Evolutionary conservation across 1,284 basidiomycete species (phyloP).

Genomic region (Cutaneotrichosporon mucoides): DNA sequence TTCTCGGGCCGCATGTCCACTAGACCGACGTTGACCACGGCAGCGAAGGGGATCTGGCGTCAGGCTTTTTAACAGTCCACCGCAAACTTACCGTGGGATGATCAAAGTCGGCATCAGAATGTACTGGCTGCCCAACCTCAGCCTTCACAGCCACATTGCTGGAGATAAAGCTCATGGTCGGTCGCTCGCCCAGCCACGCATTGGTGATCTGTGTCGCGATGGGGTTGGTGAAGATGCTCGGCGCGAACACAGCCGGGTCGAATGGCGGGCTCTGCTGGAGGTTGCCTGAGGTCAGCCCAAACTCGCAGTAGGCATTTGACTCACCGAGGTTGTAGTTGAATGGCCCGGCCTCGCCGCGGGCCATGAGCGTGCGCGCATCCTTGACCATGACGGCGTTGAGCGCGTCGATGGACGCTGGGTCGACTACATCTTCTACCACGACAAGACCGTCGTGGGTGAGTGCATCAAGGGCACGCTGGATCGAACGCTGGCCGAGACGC

Average conservation of each 20-base stretch:
- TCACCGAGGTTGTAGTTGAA: slow-evolving; percentile 13
- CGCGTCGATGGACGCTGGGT: neutral
- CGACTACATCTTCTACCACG: slow-evolving; percentile 10
- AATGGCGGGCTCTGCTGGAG: slow-evolving; percentile 8
- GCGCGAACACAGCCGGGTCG: slow-evolving; percentile 1
- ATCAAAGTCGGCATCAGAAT: slow-evolving; percentile 14
- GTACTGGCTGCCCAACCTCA: slow-evolving; percentile 12
- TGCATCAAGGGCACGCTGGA: slow-evolving; percentile 6
- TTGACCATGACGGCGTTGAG: slow-evolving; percentile 11
- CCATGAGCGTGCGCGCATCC: slow-evolving; percentile 5
- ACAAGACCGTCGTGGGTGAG: slow-evolving; percentile 12
- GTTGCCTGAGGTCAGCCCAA: neutral
- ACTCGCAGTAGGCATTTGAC: too few species aligned
- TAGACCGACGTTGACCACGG: slow-evolving; percentile 8
- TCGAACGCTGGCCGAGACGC: neutral
- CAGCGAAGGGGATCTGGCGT: slow-evolving; percentile 6
- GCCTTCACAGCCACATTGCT: slow-evolving; percentile 11
- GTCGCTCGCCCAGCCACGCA: slow-evolving; percentile 7
- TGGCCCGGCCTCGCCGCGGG: slow-evolving; percentile 8
- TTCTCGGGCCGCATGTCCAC: slow-evolving; percentile 8
- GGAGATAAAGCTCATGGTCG: slow-evolving; percentile 11
- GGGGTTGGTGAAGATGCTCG: slow-evolving; percentile 9
- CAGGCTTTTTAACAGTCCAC: neutral
- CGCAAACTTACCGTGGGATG: slow-evolving; percentile 5
- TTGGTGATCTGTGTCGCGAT: slow-evolving; percentile 11